Base-by-base conservation (phyloP, 148 eudicot species). In the Nepenthes mirabilis region DNA sequence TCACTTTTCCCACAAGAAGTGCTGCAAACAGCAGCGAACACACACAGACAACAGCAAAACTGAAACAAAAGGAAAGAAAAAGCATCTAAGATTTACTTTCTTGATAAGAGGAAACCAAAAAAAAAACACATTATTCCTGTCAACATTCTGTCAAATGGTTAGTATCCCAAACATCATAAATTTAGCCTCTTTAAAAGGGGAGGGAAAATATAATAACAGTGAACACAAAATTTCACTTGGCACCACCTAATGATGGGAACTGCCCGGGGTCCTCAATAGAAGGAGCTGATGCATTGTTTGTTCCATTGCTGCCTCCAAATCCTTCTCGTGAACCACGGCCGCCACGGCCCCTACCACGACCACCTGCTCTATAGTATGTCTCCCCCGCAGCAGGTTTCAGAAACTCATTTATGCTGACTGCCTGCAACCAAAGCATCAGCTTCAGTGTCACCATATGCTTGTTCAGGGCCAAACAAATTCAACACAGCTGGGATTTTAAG, bases 351-450 rank as follows among this genome's bases (percentile, higher is more conserved):
- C 87, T 76, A 5, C 87, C 83, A 34, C 96, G 91, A 1, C 93
- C 95, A 47, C 90, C 76, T 36, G 67, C 59, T 64, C 49, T 55
- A 68, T 81, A 74, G 68, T 69, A 77, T 59, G 62, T 74, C 65
- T 86, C 96, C 34, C 96, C 98, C 9, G 86, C 94, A 52, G 87
- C 81, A 34, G 96, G 96, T 79, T 91, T 91, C 78, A 91, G 70
- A 67, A 91, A 91, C 73, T 91, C 88, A 50, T 85, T 88, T 32
- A 91, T 91, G 85, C 95, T 91, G 57, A 83, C 79, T 36, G 84
- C 63, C 96, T 88, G 69, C 61, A 73, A 36, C 14, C 47, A 55
- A 50, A 36, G 11, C 62, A 58, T 5, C 13, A 35, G 13, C 45
- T 50, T 1, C 1, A 45, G 34, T 34, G 33, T 59, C 65, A 10